Conservation (phyloP, 805 yeast genomes). For the Starmerella sp. region DNA sequence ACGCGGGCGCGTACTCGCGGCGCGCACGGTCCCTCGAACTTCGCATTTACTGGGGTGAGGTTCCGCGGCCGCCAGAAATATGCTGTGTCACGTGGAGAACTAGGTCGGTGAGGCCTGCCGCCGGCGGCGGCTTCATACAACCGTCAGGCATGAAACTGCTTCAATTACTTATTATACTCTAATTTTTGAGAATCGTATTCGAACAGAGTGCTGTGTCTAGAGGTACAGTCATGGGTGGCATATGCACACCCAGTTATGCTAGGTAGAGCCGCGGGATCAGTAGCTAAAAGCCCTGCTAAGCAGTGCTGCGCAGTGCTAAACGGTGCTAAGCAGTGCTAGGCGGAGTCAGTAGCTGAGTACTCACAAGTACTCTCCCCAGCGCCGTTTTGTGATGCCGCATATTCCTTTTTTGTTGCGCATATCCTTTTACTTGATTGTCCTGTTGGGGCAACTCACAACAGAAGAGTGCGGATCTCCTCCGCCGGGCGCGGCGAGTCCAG, state of each 20-base stretch:
- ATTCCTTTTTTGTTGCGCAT: background rate
- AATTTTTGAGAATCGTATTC: too few relatives aligned
- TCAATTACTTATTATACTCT: too few relatives aligned
- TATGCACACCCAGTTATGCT: too few relatives aligned
- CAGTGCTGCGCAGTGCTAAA: too few relatives aligned
- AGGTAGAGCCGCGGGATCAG: too few relatives aligned
- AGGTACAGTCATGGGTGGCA: too few relatives aligned
- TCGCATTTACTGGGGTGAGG: background rate
- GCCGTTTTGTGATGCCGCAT: background rate
- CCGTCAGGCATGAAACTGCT: background rate
- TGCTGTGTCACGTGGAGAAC: background rate
- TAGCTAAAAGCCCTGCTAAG: too few relatives aligned
- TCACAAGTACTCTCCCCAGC: background rate
- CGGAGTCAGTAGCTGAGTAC: too few relatives aligned
- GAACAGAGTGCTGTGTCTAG: too few relatives aligned
- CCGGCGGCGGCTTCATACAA: too few relatives aligned
- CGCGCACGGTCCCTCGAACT: constrained; percentile 3
- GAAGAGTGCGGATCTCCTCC: constrained; percentile 12
- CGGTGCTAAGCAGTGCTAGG: too few relatives aligned
- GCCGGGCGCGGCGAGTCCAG: constrained; percentile 9
- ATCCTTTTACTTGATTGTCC: background rate
- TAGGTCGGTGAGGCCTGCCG: too few relatives aligned
- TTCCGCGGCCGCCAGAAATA: background rate
- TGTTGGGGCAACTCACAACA: background rate
- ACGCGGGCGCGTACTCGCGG: background rate